A percentile compares a stretch with the other conserved stretches of the same genome.
These are phyloP conservation scores for Fagopyrum homotropicum DNA, from an alignment of 148 eudicot genomes.

Conservation along the genomic window DNA sequence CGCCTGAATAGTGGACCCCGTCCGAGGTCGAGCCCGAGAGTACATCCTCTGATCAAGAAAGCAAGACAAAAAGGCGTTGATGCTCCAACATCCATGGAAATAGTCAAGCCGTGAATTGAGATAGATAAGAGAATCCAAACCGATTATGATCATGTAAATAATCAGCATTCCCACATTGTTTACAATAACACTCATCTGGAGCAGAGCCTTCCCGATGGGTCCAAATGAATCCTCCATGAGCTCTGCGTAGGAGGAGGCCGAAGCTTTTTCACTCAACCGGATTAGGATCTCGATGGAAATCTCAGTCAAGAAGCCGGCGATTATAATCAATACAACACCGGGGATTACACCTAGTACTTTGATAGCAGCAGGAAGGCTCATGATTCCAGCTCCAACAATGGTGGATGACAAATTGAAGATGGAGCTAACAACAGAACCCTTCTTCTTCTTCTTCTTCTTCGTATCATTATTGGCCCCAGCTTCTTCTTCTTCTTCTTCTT, in stretches of 20 bases:
- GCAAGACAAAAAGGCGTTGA: not conserved
- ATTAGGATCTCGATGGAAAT: constrained; percentile 68
- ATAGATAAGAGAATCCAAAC: constrained; percentile 22
- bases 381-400: constrained; percentile 89
- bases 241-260: constrained; percentile 61
- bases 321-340: constrained; percentile 50
- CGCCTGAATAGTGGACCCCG: constrained; percentile 67
- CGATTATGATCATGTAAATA: constrained; percentile 79
- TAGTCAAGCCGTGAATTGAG: not conserved
- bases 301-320: constrained; percentile 69
- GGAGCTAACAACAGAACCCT: constrained; percentile 72
- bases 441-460: constrained; percentile 26
- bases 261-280: constrained; percentile 54
- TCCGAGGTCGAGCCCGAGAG: constrained; percentile 62
- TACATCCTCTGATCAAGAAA: constrained; percentile 51
- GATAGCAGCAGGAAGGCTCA: constrained; percentile 90
- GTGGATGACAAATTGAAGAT: constrained; percentile 85
- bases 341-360: constrained; percentile 74
- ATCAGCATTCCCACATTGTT: constrained; percentile 72
- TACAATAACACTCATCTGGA: constrained; percentile 64
- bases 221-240: constrained; percentile 85
- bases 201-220: constrained; percentile 47
- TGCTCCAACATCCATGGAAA: not conserved
- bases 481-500: not conserved
- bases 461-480: not conserved